Evolutionary conservation across 2,329 filamentous ascomycete species (phyloP), one percentile per base, ranked within the genome.

Genomic region (Metarhizium brunneum): DNA sequence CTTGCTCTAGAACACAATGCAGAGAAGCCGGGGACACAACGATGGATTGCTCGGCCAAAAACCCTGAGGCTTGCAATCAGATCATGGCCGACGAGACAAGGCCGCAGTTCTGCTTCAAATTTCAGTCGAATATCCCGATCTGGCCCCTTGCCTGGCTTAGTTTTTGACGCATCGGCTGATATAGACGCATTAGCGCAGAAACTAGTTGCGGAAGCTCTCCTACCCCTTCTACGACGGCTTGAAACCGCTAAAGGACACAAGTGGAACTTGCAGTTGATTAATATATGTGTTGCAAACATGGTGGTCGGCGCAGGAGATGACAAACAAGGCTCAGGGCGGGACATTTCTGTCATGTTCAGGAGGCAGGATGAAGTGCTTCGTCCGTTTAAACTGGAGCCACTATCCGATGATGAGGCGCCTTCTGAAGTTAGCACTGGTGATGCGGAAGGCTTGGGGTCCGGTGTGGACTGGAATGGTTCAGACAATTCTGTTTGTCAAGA

Each of bases 281-380:
- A 96, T 61, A 75, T 97, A 25, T 92, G 90, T 49, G 91, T 89
- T 7, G 87, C 88, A 14, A 95, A 96, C 66, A 92, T 97, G 85
- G 79, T 79, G 1, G 74, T 79, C 45, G 76, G 74, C 16, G 82
- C 80, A 4, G 74, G 73, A 14, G 76, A 79, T 42, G 68, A 70
- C 43, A 72, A 76, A 56, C 71, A 73, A 10, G 80, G 79, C 35
- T 75, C 73, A n/a, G 89, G 88, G 1, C 78, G 87, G 60, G 85
- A 96, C 64, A 96, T 96, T 61, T 80, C 80, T 1, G 81, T 76
- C 64, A 95, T 96, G 90, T 95, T 96, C 67, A 83, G 76, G 64
- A 78, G 77, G 54, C 90, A 95, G 66, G 85, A 89, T 52, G 78
- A 83, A 48, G 79, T 84, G 35, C 71, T 91, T 54, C 83, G 78